Base-by-base conservation (phyloP, 371 early-diverging fungal genomes). In the Lichtheimia ornata region DNA sequence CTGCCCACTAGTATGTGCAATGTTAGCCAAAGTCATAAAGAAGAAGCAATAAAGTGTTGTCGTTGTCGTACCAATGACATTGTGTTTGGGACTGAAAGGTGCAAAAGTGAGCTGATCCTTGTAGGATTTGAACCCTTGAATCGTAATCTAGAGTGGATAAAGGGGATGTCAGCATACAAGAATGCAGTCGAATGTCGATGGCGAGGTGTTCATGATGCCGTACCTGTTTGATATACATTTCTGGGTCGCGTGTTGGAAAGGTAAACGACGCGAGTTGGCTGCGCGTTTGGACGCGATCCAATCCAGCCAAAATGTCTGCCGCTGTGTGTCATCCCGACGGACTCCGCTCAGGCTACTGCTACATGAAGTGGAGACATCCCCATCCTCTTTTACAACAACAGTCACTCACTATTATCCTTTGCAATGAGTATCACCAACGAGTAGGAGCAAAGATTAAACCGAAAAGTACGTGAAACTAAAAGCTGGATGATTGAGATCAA, bases 71-170 rank as follows among this genome's bases (percentile, higher is more conserved):
- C 97, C 96, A 73, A 98, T 90, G 62, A 97, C 97, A 74, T 97
- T 97, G 77, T 95, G 96, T 44, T 89, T 83, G 4, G 91, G 88
- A 69, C 92, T 92, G 74, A 98, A 96, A 4, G 95, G 95, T 47
- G 96, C 95, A 59, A 94, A 90, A 18, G 88, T 84, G 4, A 90
- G 94, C 72, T 96, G 96, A 61, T 98, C 95, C 74, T 95, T 95
- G 79, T 98, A 98, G 66, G 96, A 95, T 83, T 97, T 98, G 89
- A 98, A 98, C 49, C 98, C 99, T 69, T 97, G 96, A 65, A 98
- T 97, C 51, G 89, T 87, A 70, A 98, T 93, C 92, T 93, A 61
- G 12, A 50, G n/a, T 13, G 4, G n/a, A 22, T 11, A 12, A 22
- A 13, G 24, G 25, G 2, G 13, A 4, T 25, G 24, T 14, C 13